Evolutionary conservation across 2,329 filamentous ascomycete genomes (phyloP), one percentile per base, ranked within the genome.

Genomic region (Colletotrichum tanaceti): DNA sequence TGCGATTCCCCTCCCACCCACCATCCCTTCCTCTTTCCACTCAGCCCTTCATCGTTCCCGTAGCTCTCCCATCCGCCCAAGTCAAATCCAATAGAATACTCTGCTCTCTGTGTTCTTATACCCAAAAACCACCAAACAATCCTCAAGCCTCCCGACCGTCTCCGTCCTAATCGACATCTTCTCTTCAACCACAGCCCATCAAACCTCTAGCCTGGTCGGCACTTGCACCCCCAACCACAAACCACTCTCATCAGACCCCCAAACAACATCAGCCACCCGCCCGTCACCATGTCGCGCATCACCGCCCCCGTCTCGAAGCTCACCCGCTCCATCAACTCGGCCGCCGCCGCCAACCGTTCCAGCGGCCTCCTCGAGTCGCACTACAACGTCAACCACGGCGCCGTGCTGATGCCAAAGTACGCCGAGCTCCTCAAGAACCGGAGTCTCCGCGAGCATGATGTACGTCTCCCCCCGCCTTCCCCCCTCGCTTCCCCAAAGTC

Each of bases 271-370:
- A 50, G 24, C 28, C 24, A 24, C 24, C 13, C 43, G 28, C 28
- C 24, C 35, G 46, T 9, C 46, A 77, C 22, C 66, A 86, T 86
- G 81, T 85, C 85, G 55, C 79, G 85, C 75, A 79, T 87, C 70
- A 83, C 84, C 18, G 80, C 82, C 53, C 83, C 84, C 75, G 77
- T 82, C 72, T 76, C 80, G 75, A 86, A 85, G 78, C 79, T 87
- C 74, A 71, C 83, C 72, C 81, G 85, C 71, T 79, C 80, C 55
- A 74, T 86, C 71, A 77, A 79, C 74, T 78, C 83, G 66, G 78
- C 83, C n/a, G 76, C 82, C 24, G 75, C 79, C 24, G 73, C 77
- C 35, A 77, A 77, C 54, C 73, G 66, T 16, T 65, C 62, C 65
- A 75, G 73, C 70, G 73, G 80, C 41, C 73, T 80, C 53, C 75